Base-by-base conservation (phyloP, 2,329 filamentous ascomycete species). In the Golovinomyces cichoracearum region DNA sequence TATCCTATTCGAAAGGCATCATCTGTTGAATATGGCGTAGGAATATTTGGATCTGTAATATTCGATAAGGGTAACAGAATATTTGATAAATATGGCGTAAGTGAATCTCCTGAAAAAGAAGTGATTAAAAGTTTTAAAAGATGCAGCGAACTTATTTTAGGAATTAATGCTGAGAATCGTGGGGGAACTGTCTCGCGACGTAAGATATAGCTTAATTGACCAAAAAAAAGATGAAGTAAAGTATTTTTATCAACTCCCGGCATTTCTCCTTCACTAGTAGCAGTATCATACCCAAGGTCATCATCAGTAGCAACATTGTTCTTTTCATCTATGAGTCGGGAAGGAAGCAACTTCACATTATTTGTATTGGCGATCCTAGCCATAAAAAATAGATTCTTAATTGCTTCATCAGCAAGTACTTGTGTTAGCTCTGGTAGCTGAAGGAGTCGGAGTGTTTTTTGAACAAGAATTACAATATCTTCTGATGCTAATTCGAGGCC, bases 331-430 rank as follows among this genome's bases (percentile, higher is more conserved):
- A 64, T 62, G 49, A 54, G 62, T 54, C 59, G 64, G 13, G 6
- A 6, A 29, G 27, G 13, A 6, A 29, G 27, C 21, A 44, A 12
- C 66, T 56, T 62, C 41, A 69, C 57, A 57, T 68, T 66, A 53
- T 78, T 82, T 29, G 71, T 71, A 13, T 70, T 70, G 50, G 73
- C 72, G 57, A 66, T 77, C 51, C 70, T 74, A 38, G 78, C 83
- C 0, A 98, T 68, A 67, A 93, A 93, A 33, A 88, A 70, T 31
- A 93, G 67, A 53, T 93, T 84, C 54, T 84, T 80, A 3, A 83
- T 75, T 12, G 77, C 77, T 60, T 93, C 83, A 38, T 74, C 70
- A 1, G 82, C 82, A n/a, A 95, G 67, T 9, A 76, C 70, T 57
- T 90, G 79, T 15, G 78, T 76, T 6, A 88, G 62, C 47, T 71